Percentiles rank a stretch among this genome's conserved stretches.
Evolutionary conservation across 257 asterid genomes (phyloP).

Genomic region (Solanum lignicaule): DNA sequence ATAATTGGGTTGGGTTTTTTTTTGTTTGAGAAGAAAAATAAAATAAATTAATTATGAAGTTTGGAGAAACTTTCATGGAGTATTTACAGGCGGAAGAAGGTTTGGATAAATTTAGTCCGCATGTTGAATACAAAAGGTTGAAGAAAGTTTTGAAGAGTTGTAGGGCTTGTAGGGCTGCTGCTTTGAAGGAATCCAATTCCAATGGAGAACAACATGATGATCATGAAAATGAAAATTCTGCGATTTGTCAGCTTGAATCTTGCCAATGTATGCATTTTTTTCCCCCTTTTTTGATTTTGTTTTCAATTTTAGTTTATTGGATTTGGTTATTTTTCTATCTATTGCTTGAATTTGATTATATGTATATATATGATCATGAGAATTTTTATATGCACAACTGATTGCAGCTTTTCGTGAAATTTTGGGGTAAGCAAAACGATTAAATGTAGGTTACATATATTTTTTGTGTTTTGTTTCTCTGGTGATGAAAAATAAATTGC

Average conservation of each 20-base stretch:
- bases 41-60: slow-evolving; percentile 41
- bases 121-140: slow-evolving; percentile 80
- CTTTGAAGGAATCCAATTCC: slow-evolving; percentile 4
- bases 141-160: slow-evolving; percentile 73
- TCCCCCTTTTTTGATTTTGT: not conserved
- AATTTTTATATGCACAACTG: not conserved
- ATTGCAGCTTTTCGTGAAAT: not conserved
- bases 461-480: not conserved
- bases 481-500: not conserved
- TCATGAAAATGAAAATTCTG: not conserved
- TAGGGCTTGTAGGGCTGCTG: slow-evolving; percentile 37
- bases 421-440: not conserved
- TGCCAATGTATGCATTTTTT: slow-evolving; percentile 34
- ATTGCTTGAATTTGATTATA: not conserved
- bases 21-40: not conserved
- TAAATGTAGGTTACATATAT: too few species aligned
- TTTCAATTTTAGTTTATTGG: not conserved
- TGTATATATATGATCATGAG: not conserved
- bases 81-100: slow-evolving; percentile 56
- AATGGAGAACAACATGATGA: slow-evolving; percentile 16
- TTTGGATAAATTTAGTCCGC: slow-evolving; percentile 33
- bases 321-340: not conserved
- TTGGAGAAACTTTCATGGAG: slow-evolving; percentile 69
- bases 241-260: slow-evolving; percentile 23
- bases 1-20: not conserved